Base-by-base conservation (phyloP, 495 filamentous ascomycete species). In the Cercophora samala region DNA sequence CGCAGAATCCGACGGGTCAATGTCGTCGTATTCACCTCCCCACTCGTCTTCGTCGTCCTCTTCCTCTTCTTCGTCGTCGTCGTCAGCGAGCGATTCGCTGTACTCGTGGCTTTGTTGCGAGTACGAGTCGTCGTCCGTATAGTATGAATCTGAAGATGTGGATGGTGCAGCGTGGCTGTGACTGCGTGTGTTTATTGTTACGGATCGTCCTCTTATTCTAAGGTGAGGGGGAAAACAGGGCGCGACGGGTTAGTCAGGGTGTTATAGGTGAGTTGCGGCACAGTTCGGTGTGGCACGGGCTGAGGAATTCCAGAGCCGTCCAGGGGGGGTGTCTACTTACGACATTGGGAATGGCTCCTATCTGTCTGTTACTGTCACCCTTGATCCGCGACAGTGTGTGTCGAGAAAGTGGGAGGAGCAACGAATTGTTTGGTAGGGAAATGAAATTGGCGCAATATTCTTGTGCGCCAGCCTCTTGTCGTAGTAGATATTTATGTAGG, bases 1-100 rank as follows among this genome's bases (percentile, higher is more conserved):
- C 26, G 91, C 91, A n/a, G 91, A 93, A 80, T 96, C 92, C 46
- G 88, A 90, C 23, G 91, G 90, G 62, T 89, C 88, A 70, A 95
- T 78, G 70, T 93, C 91, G 72, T 88, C 89, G 66, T 79, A 76
- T 18, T 79, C 70, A 22, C 76, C 66, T 24, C 68, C 80, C 69
- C 82, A 80, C 55, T 69, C 66, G 13, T 93, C 90, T 68, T 90
- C 88, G 51, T 79, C 88, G 54, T 79, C 76, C 21, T 81, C 73
- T 53, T 79, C 69, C 26, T 75, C 79, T 26, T 82, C 78, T 25
- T 79, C 75, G 42, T 79, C 80, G 66, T 82, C 81, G 73, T 85
- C 86, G 70, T 87, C 84, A 64, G 80, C 82, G 29, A 87, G 82
- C 24, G 79, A 81, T 22, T 75, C 75, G 67, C 68, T 67, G 58